Conservation (phyloP, 2,329 filamentous ascomycete species). For the Emergomyces pasteurianus region DNA sequence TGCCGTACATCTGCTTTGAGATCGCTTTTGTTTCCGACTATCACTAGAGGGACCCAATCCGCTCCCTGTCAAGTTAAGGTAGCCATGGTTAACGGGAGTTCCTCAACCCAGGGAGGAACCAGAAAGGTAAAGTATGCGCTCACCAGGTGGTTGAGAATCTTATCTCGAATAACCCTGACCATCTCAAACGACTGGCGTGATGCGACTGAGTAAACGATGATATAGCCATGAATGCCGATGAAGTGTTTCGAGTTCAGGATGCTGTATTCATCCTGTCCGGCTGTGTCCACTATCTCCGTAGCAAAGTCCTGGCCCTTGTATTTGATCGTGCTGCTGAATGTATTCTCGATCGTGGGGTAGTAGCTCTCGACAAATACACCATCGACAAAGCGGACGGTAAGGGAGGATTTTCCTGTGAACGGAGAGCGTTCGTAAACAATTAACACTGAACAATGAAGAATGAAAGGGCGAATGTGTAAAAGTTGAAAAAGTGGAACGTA, state of each 20-base stretch:
- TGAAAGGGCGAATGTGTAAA: not conserved
- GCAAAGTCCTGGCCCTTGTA: slow-evolving; percentile 87
- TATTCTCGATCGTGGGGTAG: slow-evolving; percentile 98
- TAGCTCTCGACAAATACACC: slow-evolving; percentile 98
- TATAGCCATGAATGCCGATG: slow-evolving; percentile 97
- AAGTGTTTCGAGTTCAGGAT: slow-evolving; percentile 98
- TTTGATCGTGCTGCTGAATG: slow-evolving; percentile 90
- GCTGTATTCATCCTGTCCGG: slow-evolving; percentile 97
- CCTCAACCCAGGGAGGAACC: not conserved
- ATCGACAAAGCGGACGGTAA: slow-evolving; percentile 94
- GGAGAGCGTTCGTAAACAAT: not conserved
- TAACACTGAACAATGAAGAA: not conserved
- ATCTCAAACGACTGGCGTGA: slow-evolving; percentile 94
- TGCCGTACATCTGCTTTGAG: slow-evolving; percentile 86
- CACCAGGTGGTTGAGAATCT: slow-evolving; percentile 93
- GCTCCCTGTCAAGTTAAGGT: slow-evolving; percentile 52
- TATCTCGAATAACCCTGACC: slow-evolving; percentile 89
- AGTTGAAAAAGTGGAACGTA: not conserved
- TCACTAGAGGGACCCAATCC: slow-evolving; percentile 81
- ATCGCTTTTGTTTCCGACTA: slow-evolving; percentile 96
- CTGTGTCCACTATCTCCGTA: slow-evolving; percentile 96
- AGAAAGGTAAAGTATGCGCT: slow-evolving; percentile 19
- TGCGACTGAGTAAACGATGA: slow-evolving; percentile 96
- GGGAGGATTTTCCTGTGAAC: slow-evolving; percentile 76
- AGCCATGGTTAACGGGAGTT: not conserved